phyloP scores from a whole-genome alignment of 495 filamentous ascomycete species.

The Aspergillus egyptiacus region DNA sequence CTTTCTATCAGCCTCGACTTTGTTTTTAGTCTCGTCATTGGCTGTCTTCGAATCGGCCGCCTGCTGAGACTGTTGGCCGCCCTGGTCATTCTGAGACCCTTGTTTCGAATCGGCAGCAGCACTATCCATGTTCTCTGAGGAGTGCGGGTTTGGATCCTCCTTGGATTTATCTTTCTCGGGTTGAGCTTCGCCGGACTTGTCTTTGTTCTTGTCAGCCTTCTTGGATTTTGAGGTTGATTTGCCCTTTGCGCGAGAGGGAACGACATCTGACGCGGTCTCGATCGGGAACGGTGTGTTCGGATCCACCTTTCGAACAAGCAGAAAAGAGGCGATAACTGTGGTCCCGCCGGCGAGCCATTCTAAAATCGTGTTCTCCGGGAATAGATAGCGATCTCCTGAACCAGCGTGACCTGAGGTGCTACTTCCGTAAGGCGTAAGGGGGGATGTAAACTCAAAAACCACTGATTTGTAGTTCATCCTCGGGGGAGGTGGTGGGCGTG shows the following conservation, averaged over 20 bases:
- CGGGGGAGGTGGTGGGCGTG: slow-evolving; percentile 23
- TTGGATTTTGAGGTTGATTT: slow-evolving; percentile 35
- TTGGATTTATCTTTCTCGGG: slow-evolving; percentile 14
- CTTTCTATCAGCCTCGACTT: slow-evolving; percentile 16
- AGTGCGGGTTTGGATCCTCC: slow-evolving; percentile 1
- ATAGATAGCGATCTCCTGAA: slow-evolving; percentile 78
- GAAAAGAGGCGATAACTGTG: slow-evolving; percentile 47
- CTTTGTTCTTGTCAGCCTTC: slow-evolving; percentile 30
- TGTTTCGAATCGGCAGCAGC: slow-evolving; percentile 11
- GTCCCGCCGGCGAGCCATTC: slow-evolving; percentile 55
- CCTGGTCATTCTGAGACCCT: slow-evolving; percentile 3
- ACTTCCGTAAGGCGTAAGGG: slow-evolving; percentile 43
- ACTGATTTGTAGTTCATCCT: slow-evolving; percentile 61
- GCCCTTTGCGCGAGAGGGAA: slow-evolving; percentile 24
- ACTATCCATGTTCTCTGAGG: neutral
- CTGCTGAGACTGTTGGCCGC: slow-evolving; percentile 3
- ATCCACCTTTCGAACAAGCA: slow-evolving; percentile 45
- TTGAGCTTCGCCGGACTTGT: slow-evolving; percentile 25
- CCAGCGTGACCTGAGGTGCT: slow-evolving; percentile 56
- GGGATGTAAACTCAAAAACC: slow-evolving; percentile 72
- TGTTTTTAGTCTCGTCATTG: slow-evolving; percentile 2
- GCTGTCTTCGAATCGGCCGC: neutral
- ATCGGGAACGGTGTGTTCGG: slow-evolving; percentile 39
- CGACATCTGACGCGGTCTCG: slow-evolving; percentile 26
- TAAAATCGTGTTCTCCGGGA: slow-evolving; percentile 80